Evolutionary conservation across 2,329 filamentous ascomycete species (phyloP), one percentile per base, ranked within the genome.

Genomic region (Dryadomyces quercivorus): DNA sequence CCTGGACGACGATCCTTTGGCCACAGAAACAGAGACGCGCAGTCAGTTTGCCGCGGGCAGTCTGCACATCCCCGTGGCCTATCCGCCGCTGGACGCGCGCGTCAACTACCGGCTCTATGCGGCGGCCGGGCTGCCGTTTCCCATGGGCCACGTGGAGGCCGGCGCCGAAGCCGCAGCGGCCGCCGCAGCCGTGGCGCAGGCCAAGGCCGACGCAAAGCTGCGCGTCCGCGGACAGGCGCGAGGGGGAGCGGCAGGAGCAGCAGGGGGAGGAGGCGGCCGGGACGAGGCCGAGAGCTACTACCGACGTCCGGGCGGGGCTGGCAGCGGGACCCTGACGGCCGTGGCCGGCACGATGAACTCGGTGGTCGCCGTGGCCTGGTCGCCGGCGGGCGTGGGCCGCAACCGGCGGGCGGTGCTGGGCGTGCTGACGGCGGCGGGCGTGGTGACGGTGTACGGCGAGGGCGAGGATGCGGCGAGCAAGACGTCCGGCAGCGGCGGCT

Each of bases 311-410:
- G 31, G 62, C 1, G 76, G 75, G 12, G 74, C 73, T 4, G 77
- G 76, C 0, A 63, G 61, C 5, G 73, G 73, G 2, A 59, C 69
- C 2, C 70, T 79, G 42, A 75, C 75, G 0, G 71, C 71, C 16
- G 69, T 71, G 2, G 77, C 76, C 4, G 69, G 69, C 49, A 73
- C 75, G 3, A 68, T 82, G 60, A 80, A 77, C 58, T 78, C 82
- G 59, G 71, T 77, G 16, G 70, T 80, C 15, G 65, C 69, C 9
- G 59, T 81, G 20, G 74, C 71, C 50, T 82, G 79, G 79, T 81
- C 78, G n/a, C 78, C 78, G 0, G 66, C 66, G n/a, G 76, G 75
- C 1, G 64, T 82, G n/a, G 78, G 79, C 1, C 70, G 72, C 44
- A 79, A 80, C 60, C 63, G 71, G 8, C 70, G 79, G 1, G 72